A percentile compares a stretch with the other conserved stretches of the same genome.
phyloP scores from a whole-genome alignment of 176 grass and related monocot genomes.

The Neostapfia colusana region DNA sequence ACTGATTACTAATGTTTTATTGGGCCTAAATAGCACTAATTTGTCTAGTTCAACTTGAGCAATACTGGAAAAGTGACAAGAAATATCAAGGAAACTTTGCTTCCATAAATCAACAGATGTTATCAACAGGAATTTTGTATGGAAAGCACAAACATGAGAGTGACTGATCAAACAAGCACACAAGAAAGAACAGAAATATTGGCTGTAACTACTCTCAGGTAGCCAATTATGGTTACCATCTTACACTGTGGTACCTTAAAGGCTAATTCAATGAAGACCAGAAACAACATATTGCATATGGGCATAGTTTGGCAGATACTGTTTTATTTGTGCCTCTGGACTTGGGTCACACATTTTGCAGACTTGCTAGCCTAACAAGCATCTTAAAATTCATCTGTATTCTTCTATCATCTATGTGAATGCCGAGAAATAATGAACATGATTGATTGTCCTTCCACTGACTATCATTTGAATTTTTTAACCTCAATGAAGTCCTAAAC shows the following conservation, averaged over 20 bases:
- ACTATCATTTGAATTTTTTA: not conserved
- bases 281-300: constrained; percentile 3
- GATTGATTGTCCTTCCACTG: not conserved
- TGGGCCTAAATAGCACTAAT: not conserved
- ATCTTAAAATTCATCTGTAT: not conserved
- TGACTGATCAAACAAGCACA: not conserved
- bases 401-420: not conserved
- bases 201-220: not conserved
- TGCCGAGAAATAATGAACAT: constrained; percentile 15
- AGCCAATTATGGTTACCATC: not conserved
- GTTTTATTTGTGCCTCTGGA: not conserved
- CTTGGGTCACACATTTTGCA: not conserved
- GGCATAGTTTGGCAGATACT: not conserved
- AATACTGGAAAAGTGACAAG: not conserved
- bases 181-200: not conserved
- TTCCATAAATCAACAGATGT: not conserved
- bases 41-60: not conserved
- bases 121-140: not conserved
- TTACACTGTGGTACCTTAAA: constrained; percentile 2
- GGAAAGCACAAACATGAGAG: not conserved
- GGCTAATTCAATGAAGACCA: not conserved
- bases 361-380: not conserved
- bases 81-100: not conserved
- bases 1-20: not conserved
- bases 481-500: not conserved